Conservation (phyloP, 768 basidiomycete genomes). For the Tephrocybe sp. region DNA sequence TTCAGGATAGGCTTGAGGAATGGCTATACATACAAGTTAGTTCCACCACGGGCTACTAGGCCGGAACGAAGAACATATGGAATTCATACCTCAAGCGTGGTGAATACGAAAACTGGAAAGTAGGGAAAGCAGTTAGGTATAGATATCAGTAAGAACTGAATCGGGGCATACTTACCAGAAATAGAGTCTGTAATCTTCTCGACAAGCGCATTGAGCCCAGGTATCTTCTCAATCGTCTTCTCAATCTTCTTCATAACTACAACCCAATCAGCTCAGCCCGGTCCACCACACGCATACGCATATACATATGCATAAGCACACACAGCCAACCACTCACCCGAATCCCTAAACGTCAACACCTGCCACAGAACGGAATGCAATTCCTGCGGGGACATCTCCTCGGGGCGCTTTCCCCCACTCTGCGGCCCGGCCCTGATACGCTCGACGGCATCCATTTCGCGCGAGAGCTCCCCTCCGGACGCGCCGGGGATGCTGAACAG, state of each 20-base stretch:
- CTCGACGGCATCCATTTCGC: conserved; percentile 75
- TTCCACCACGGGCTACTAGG: background rate
- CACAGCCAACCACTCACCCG: conserved; percentile 52
- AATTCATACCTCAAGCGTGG: conserved; percentile 68
- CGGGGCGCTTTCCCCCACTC: conserved; percentile 66
- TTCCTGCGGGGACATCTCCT: conserved; percentile 88
- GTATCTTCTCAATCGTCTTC: conserved; percentile 75
- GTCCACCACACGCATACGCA: background rate
- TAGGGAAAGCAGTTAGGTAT: background rate
- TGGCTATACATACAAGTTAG: conserved; percentile 38
- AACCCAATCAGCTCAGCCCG: background rate
- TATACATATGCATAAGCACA: background rate
- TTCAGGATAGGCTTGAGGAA: conserved; percentile 79
- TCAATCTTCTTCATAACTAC: conserved; percentile 76
- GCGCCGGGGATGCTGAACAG: conserved; percentile 64
- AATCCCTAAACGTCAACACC: conserved; percentile 82
- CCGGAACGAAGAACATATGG: background rate
- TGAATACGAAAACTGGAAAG: conserved; percentile 71
- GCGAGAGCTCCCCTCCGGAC: conserved; percentile 55
- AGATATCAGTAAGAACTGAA: conserved; percentile 2
- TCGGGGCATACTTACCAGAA: conserved; percentile 38
- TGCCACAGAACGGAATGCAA: conserved; percentile 82
- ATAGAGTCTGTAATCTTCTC: conserved; percentile 80
- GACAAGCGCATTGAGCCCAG: conserved; percentile 68
- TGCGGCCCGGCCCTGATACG: conserved; percentile 58